phyloP scores from a whole-genome alignment of 2,329 filamentous ascomycete genomes.

The Chalara sp. region DNA sequence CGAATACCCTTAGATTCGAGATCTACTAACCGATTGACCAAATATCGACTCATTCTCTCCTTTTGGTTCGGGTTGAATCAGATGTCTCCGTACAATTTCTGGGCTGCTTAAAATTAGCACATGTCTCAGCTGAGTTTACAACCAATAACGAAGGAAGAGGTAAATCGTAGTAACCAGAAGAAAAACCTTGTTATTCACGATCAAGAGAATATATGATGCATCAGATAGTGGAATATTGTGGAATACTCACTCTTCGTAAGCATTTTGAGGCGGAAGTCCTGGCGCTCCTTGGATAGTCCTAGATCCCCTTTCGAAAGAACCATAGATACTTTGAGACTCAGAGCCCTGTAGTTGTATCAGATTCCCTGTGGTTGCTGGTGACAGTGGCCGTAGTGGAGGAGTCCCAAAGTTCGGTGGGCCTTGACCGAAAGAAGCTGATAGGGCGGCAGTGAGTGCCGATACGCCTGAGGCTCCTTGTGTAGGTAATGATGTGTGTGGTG shows the following conservation, averaged over 20 bases:
- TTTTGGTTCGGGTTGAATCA: constrained; percentile 58
- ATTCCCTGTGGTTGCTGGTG: constrained; percentile 45
- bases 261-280: constrained; percentile 43
- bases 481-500: constrained; percentile 34
- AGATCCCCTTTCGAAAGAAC: constrained; percentile 71
- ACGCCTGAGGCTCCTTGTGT: constrained; percentile 70
- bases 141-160: too few relatives aligned
- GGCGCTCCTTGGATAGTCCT: constrained; percentile 35
- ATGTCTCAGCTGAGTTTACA: too few relatives aligned
- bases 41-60: neutral
- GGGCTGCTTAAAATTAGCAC: constrained; percentile 32
- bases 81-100: constrained; percentile 83
- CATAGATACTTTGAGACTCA: constrained; percentile 66
- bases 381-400: constrained; percentile 49
- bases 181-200: too few relatives aligned
- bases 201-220: too few relatives aligned
- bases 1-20: too few relatives aligned
- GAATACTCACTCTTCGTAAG: constrained; percentile 59
- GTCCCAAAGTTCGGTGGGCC: constrained; percentile 66
- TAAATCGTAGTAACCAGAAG: too few relatives aligned
- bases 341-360: constrained; percentile 21
- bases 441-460: constrained; percentile 82
- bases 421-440: constrained; percentile 66
- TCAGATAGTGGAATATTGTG: too few relatives aligned
- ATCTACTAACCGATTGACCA: too few relatives aligned